Base-by-base conservation (phyloP, 441 rosid genomes). In the Francoa sonchifolia region DNA sequence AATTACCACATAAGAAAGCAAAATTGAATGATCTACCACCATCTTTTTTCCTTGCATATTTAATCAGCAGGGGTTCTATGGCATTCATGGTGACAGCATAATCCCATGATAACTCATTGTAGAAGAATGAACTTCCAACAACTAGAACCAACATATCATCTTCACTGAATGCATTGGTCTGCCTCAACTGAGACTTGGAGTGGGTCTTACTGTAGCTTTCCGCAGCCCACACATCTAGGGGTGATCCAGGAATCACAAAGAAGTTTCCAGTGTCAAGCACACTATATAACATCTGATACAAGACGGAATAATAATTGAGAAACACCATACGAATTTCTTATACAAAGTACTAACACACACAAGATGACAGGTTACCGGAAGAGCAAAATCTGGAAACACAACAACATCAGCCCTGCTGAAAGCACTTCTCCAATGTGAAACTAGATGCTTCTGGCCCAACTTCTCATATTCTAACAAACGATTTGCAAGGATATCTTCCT, bases 241-340 rank as follows among this genome's bases (percentile, higher is more conserved):
- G 89, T 27, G 94, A 73, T 62, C 95, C 99, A 61, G 92, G 89
- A 72, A 87, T 67, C 48, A 87, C 99, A 74, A 73, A 66, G 67
- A 92, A 92, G 79, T 92, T 87, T 64, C 99, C 95, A 71, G 77
- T 63, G 69, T 92, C 99, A 51, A 92, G 92, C 68, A 66, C 58
- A 54, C 89, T 79, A 68, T 87, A 77, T 59, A 92, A 50, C 95
- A 92, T 83, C 99, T 92, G 94, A 65, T 51, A 47, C 54, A 68
- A 39, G 33, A 54, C 60, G 48, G 39, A 14, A 58, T 19, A 52
- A 65, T 37, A 39, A 70, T 54, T 69, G 55, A 59, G 50, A 68
- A 62, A 60, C 41, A 45, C 41, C 47, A 54, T 44, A 47, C 56
- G 38, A 43, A 52, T 43, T 44, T 41, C 32, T 9, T 51, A 29